Conservation (phyloP, 2,329 filamentous ascomycete genomes). For the Diaporthe vexans region DNA sequence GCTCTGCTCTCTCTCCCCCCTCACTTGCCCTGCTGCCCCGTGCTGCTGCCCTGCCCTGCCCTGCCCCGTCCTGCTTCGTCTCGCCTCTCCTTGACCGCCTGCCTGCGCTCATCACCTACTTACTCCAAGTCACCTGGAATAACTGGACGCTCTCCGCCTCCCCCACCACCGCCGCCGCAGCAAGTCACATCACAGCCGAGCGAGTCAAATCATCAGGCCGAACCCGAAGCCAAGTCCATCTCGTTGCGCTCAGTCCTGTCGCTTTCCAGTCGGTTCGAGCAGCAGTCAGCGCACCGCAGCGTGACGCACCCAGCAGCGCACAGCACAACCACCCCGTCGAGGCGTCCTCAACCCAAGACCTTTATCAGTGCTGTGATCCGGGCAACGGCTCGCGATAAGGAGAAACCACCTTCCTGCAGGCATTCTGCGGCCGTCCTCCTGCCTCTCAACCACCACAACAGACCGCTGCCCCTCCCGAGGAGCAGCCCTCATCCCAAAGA, state of each 20-base stretch:
- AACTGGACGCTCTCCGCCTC: conserved; percentile 16
- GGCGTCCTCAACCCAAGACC: conserved; percentile 17
- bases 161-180: conserved; percentile 23
- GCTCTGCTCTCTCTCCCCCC: conserved; percentile 27
- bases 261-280: conserved; percentile 1
- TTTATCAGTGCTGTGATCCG: conserved; percentile 37
- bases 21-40: conserved; percentile 2
- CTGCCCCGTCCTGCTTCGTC: not conserved
- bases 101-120: conserved; percentile 26
- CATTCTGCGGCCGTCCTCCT: conserved; percentile 38
- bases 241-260: conserved; percentile 19
- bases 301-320: conserved; percentile 6
- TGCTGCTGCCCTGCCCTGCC: not conserved
- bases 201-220: conserved; percentile 19
- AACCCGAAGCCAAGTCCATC: conserved; percentile 29
- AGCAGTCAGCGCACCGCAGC: conserved; percentile 15
- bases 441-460: conserved; percentile 38
- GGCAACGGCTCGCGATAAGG: conserved; percentile 40
- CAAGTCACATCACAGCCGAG: conserved; percentile 20
- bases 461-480: conserved; percentile 53
- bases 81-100: conserved; percentile 32
- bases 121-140: conserved; percentile 29
- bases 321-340: conserved; percentile 30
- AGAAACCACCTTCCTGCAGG: conserved; percentile 40
- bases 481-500: conserved; percentile 58